These are phyloP conservation scores for Dendrocalamus latiflorus DNA, from an alignment of 202 grass and related monocot species.

Conservation along the genomic window DNA sequence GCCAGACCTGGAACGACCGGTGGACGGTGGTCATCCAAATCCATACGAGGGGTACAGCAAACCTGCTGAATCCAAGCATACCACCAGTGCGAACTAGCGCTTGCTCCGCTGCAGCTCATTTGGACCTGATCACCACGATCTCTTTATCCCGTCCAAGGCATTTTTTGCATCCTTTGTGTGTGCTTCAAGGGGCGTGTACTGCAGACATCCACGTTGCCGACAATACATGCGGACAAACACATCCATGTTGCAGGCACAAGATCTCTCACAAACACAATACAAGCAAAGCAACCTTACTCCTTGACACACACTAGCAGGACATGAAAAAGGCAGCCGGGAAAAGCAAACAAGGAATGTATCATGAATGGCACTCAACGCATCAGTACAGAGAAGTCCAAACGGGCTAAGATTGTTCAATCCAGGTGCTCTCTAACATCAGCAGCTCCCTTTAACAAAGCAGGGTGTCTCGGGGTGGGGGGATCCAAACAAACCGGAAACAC, in stretches of 20 bases:
- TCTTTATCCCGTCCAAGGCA: not conserved
- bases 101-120: not conserved
- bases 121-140: too few relatives aligned
- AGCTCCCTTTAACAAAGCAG: conserved; percentile 22
- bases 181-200: not conserved
- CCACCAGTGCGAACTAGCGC: too few relatives aligned
- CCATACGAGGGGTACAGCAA: too few relatives aligned
- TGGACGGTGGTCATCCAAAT: not conserved
- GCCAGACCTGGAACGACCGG: not conserved
- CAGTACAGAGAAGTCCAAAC: not conserved
- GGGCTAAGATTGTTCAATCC: conserved; percentile 27
- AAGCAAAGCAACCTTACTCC: not conserved
- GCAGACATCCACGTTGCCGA: too few relatives aligned
- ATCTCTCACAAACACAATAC: not conserved
- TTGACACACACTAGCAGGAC: not conserved
- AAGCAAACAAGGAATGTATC: not conserved
- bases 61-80: too few relatives aligned
- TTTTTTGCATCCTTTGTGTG: not conserved
- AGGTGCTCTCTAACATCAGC: conserved; percentile 41
- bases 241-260: not conserved
- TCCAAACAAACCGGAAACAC: conserved; percentile 26
- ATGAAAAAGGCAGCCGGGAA: not conserved
- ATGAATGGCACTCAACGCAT: not conserved
- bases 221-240: too few relatives aligned
- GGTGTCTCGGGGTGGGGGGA: not conserved